Evolutionary conservation across 208 protist species (phyloP), one percentile per base, ranked within the genome.

Genomic region (Leishmania tarentolae): DNA sequence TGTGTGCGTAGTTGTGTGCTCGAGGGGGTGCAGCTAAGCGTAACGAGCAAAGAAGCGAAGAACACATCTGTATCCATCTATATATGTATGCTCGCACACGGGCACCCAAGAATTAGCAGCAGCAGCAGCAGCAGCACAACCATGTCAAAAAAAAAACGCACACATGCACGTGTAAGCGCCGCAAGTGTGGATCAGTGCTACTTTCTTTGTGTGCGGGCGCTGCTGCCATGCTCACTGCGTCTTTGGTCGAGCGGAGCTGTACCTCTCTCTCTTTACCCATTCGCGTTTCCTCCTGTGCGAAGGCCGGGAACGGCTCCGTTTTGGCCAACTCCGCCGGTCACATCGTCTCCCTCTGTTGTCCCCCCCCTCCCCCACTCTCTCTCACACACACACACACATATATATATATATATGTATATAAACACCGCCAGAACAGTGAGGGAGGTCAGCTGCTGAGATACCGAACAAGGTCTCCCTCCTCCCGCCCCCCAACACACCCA

Each of bases 201-300:
- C 28, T 4, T 5, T 68, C 3, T 35, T 7, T 68, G 61, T 68
- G 28, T 13, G 31, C 13, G 31, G 28, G 61, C 8, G 31, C 2
- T 68, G 61, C 61, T 40, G 13, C 40, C 61, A 28, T 78, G 42
- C 70, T 35, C 75, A 37, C 59, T 31, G n/a, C 61, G 47, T 79
- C 46, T 28, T 42, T 76, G 37, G 40, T 56, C 37, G 13, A 42
- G 75, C 44, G 40, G 47, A 40, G 44, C 50, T 83, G 11, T 76
- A 66, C 56, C 28, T 83, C 35, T 73, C 69, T 69, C 53, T 83
- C 24, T 72, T 57, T 37, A 8, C 37, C 37, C 37, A 5, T 66
- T 31, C 57, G 57, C 57, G 8, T n/a, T 13, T 21, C 9, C 28
- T 31, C 56, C 21, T 53, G 17, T 21, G 3, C 3, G 50, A 63